Percentiles rank a stretch among this genome's conserved stretches.
Conservation (phyloP, 176 grass and related monocot genomes). For the Raddia distichophylla region DNA sequence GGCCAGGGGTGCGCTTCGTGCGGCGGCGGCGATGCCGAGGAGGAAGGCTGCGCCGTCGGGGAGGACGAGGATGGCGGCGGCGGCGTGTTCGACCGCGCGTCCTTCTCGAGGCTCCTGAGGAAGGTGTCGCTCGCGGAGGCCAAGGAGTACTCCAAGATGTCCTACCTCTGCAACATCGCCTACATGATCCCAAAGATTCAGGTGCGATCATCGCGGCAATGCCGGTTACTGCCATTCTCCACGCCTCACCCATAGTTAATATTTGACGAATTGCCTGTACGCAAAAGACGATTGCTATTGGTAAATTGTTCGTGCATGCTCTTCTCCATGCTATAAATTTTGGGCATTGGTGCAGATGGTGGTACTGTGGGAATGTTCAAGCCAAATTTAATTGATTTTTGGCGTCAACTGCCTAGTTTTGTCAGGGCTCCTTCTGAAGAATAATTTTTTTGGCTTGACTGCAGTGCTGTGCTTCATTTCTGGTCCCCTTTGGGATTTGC, state of each 20-base stretch:
- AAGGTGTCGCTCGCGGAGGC: conserved; percentile 65
- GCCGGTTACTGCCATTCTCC: background rate
- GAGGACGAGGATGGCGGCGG: conserved; percentile 34
- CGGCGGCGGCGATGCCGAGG: conserved; percentile 23
- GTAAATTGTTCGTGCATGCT: background rate
- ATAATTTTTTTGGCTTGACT: too few relatives aligned
- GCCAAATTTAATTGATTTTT: conserved; percentile 39
- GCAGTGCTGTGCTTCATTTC: background rate
- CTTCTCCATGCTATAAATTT: conserved; percentile 25
- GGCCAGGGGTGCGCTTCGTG: conserved; percentile 41
- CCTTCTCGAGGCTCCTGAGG: conserved; percentile 75
- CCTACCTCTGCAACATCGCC: conserved; percentile 80
- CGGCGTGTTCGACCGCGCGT: conserved; percentile 62
- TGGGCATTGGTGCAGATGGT: conserved; percentile 16
- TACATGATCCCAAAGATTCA: conserved; percentile 76
- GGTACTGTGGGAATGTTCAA: conserved; percentile 21
- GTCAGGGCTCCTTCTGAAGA: too few relatives aligned
- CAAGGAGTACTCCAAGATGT: conserved; percentile 69
- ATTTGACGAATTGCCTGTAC: background rate
- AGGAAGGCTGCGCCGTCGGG: conserved; percentile 28
- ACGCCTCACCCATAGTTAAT: background rate
- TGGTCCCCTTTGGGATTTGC: background rate
- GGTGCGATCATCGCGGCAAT: conserved; percentile 45
- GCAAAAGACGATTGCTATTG: background rate
- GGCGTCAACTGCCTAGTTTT: conserved; percentile 6